Base-by-base conservation (phyloP, 2,329 filamentous ascomycete genomes). In the Microcyclospora tardicrescens region DNA sequence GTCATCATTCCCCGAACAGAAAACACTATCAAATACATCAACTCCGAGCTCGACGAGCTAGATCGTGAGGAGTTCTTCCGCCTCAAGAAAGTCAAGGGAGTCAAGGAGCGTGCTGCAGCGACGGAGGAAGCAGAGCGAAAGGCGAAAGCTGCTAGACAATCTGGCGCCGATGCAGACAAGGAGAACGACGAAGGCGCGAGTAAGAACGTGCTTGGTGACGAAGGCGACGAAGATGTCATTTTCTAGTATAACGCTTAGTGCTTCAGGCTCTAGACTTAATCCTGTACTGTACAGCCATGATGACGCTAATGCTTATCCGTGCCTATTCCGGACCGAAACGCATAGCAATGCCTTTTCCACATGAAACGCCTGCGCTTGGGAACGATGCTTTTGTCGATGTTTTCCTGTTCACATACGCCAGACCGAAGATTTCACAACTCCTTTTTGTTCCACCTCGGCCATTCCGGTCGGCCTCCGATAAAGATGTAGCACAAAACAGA, bases 21-120 rank as follows among this genome's bases (percentile, higher is more conserved):
- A 61, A 98, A 96, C 57, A 98, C 91, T n/a, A 98, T 98, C 69
- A 95, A 94, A 66, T 98, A 96, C 58, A 96, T 96, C 72, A 96
- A 96, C 66, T 94, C 89, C 1, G 91, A 98, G 61, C 75, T 98
- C 12, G 91, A 98, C 58, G 91, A 98, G 65, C 71, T 98, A 36
- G 93, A 96, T 64, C 77, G 91, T 69, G 91, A 96, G 61, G 91
- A 98, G 60, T 98, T 98, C 62, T 98, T 95, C 65, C 74, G 91
- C 49, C 65, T 98, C 58, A 98, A 98, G 67, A 98, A 98, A 71
- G 72, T 91, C 58, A 81, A 81, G 56, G 77, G 76, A 19, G 83
- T 79, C 60, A 80, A 78, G 57, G 72, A 75, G 48, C 59, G 67
- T 42, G 66, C 66, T 28, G 62, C 61, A 31, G 63, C 64, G 6